A percentile compares a stretch with the other conserved stretches of the same genome.
These are phyloP conservation scores for Fusarium paranaense DNA, from an alignment of 2,329 filamentous ascomycete genomes.

Conservation along the genomic window DNA sequence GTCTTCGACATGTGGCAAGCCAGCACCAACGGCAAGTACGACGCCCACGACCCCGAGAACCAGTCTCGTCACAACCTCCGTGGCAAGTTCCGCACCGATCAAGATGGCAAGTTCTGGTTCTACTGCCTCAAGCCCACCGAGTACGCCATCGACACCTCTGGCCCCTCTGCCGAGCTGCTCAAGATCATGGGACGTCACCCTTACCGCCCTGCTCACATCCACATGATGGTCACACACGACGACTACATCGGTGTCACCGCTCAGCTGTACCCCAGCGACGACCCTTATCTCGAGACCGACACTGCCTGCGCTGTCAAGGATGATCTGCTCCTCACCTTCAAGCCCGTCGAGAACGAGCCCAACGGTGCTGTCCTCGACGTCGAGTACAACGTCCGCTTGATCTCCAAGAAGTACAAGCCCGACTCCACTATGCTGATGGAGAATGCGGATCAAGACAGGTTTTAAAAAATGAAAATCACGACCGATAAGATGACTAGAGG, in stretches of 20 bases:
- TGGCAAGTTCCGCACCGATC: slow-evolving; percentile 79
- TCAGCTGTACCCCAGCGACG: slow-evolving; percentile 79
- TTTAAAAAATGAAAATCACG: slow-evolving; percentile 17
- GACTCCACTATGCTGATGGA: slow-evolving; percentile 44
- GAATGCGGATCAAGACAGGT: slow-evolving; percentile 45
- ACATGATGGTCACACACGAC: slow-evolving; percentile 68
- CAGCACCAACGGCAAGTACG: slow-evolving; percentile 80
- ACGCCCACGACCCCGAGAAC: slow-evolving; percentile 79
- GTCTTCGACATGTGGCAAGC: slow-evolving; percentile 86
- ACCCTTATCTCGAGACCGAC: slow-evolving; percentile 68
- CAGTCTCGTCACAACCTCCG: slow-evolving; percentile 80
- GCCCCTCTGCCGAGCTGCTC: slow-evolving; percentile 56
- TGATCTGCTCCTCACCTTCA: slow-evolving; percentile 63
- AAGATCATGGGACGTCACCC: slow-evolving; percentile 61
- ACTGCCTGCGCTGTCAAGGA: slow-evolving; percentile 66
- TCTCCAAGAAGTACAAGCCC: slow-evolving; percentile 59
- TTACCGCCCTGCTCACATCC: slow-evolving; percentile 63
- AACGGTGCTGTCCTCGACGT: slow-evolving; percentile 52
- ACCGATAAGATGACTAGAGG: background rate
- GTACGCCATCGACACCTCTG: slow-evolving; percentile 77
- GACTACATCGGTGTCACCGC: slow-evolving; percentile 79
- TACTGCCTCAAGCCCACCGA: slow-evolving; percentile 82
- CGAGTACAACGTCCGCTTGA: slow-evolving; percentile 57
- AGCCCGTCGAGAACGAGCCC: slow-evolving; percentile 54
- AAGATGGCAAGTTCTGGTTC: slow-evolving; percentile 77